Percentiles rank a stretch among this genome's conserved stretches.
Evolutionary conservation across 495 filamentous ascomycete species (phyloP).

Genomic region (Daldinia grandis): DNA sequence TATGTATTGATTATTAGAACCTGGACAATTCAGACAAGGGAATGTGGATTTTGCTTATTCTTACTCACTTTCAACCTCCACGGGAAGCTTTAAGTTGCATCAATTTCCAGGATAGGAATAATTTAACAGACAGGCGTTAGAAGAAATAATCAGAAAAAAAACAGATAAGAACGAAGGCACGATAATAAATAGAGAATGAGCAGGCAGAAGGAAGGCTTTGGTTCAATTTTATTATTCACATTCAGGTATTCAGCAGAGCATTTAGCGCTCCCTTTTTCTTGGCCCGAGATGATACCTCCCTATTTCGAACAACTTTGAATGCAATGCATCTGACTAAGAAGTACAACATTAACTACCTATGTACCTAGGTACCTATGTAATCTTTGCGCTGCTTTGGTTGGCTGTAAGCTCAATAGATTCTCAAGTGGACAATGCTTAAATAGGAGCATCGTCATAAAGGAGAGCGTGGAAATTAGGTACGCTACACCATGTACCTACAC

Average conservation of each 20-base stretch:
- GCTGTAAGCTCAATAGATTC: too few relatives aligned
- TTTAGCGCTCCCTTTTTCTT: slow-evolving; percentile 5
- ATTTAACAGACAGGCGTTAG: background rate
- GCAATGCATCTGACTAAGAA: too few relatives aligned
- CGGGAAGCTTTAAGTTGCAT: background rate
- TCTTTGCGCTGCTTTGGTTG: too few relatives aligned
- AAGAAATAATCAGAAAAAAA: background rate
- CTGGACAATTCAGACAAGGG: background rate
- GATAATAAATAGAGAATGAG: background rate
- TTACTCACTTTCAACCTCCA: slow-evolving; percentile 17
- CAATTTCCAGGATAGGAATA: background rate
- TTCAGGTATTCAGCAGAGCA: background rate
- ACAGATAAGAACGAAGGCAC: background rate
- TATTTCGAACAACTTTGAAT: slow-evolving; percentile 6
- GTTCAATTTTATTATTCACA: slow-evolving; percentile 18
- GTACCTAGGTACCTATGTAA: too few relatives aligned
- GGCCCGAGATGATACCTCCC: slow-evolving; percentile 14
- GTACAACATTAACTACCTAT: too few relatives aligned
- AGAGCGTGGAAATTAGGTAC: background rate
- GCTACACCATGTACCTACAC: too few relatives aligned
- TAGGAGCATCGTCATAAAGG: too few relatives aligned
- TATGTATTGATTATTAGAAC: slow-evolving; percentile 12
- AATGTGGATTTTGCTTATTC: background rate
- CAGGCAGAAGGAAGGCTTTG: slow-evolving; percentile 3
- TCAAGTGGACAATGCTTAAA: too few relatives aligned